Conservation (phyloP, 2,329 filamentous ascomycete genomes). For the Verticillium tricorpus region DNA sequence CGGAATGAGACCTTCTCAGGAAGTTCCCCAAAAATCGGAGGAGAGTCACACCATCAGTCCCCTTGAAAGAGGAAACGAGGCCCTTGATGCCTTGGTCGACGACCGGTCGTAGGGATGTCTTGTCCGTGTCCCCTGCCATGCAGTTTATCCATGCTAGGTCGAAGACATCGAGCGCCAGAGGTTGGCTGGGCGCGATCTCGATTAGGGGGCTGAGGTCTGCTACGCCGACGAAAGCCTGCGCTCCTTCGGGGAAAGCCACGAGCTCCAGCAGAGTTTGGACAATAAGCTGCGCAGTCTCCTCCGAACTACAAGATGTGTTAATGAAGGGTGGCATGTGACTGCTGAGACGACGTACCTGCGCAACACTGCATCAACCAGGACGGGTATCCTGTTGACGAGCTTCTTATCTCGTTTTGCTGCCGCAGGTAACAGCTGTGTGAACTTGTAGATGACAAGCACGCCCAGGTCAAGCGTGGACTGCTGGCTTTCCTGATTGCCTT, state of each 20-base stretch:
- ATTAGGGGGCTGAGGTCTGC: conserved; percentile 51
- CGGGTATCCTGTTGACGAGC: conserved; percentile 48
- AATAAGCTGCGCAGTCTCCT: conserved; percentile 46
- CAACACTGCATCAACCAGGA: conserved; percentile 47
- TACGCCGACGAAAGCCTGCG: conserved; percentile 40
- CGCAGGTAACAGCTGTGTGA: conserved; percentile 52
- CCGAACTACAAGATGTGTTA: conserved; percentile 32
- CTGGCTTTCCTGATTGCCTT: conserved; percentile 36
- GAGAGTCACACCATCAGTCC: conserved; percentile 56
- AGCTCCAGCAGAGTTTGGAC: conserved; percentile 55
- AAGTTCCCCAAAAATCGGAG: conserved; percentile 52
- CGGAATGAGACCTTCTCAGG: conserved; percentile 42
- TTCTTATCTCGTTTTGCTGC: conserved; percentile 36
- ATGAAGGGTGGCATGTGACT: not conserved
- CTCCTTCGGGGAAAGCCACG: conserved; percentile 46
- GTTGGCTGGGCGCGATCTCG: conserved; percentile 50
- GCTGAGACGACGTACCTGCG: conserved; percentile 38
- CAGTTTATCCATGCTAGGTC: conserved; percentile 52
- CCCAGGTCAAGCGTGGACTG: conserved; percentile 60
- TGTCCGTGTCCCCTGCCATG: conserved; percentile 26
- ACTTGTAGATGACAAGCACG: conserved; percentile 59
- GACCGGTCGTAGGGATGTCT: conserved; percentile 25
- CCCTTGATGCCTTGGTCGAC: conserved; percentile 43
- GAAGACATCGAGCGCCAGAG: conserved; percentile 51
- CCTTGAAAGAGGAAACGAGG: conserved; percentile 49